A percentile compares a stretch with the other conserved stretches of the same genome.
Evolutionary conservation across 139 green algal genomes (phyloP).

Genomic region (Chlorella sp.): DNA sequence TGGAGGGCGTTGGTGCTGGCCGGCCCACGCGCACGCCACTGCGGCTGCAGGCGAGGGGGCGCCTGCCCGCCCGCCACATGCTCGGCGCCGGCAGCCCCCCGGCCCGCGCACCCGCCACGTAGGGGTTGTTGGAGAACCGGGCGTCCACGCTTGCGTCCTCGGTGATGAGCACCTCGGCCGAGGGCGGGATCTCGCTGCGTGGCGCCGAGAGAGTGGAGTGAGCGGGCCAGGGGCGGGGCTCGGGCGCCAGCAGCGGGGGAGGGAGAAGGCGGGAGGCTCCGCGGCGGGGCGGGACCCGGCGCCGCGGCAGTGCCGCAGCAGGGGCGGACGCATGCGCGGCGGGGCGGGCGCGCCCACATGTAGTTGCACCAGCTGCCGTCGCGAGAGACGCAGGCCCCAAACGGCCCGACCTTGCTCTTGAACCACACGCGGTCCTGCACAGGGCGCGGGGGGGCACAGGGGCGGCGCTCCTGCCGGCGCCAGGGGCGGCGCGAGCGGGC

Average conservation of each 20-base stretch:
- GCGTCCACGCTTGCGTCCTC: constrained; percentile 70
- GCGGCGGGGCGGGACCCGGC: not conserved
- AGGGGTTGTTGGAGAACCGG: constrained; percentile 73
- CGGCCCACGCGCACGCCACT: no score
- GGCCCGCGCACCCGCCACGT: not conserved
- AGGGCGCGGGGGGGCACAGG: no score
- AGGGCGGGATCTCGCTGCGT: no score
- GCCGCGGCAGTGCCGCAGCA: not conserved
- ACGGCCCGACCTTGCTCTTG: constrained; percentile 34
- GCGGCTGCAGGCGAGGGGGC: constrained; percentile 14
- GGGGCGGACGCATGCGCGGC: not conserved
- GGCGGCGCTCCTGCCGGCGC: no score
- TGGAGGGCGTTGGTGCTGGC: no score
- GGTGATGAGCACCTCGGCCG: constrained; percentile 77
- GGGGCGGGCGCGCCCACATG: not conserved
- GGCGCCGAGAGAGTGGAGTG: no score
- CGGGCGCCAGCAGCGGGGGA: no score
- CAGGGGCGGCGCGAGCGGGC: no score
- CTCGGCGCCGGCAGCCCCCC: no score
- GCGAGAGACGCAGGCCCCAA: constrained; percentile 22
- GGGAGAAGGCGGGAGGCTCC: not conserved
- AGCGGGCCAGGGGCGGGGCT: no score
- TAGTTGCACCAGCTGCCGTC: constrained; percentile 36
- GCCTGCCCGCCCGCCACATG: no score
- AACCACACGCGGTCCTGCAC: constrained; percentile 38